A percentile compares a stretch with the other conserved stretches of the same genome.
Conservation (phyloP, 73 alveolate genomes). For the Paramecium biaurelia region DNA sequence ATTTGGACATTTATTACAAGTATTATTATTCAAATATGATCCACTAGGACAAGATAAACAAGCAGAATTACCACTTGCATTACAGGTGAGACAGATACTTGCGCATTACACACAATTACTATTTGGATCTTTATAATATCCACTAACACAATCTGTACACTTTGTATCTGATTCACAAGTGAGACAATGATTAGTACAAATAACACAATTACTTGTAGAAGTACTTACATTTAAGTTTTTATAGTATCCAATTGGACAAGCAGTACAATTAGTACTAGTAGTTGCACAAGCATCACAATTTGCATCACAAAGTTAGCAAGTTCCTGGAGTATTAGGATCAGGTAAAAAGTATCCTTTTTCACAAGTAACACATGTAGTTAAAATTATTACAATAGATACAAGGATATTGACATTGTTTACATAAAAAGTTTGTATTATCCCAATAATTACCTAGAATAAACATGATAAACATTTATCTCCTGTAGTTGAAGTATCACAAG, state of each 20-base stretch:
- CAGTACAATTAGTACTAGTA: slow-evolving; percentile 1
- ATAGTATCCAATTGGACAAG: not conserved
- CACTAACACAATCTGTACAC: not conserved
- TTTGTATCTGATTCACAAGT: not conserved
- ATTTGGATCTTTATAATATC: not conserved
- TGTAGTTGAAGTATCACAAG: not conserved
- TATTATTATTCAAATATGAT: not conserved
- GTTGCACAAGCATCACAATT: slow-evolving; percentile 1
- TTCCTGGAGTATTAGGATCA: not conserved
- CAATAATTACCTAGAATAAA: not conserved
- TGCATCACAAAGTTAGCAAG: slow-evolving; percentile 11
- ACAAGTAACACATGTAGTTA: not conserved
- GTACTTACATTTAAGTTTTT: not conserved
- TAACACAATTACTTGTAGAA: not conserved
- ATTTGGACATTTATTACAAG: not conserved
- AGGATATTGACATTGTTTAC: not conserved
- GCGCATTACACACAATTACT: not conserved
- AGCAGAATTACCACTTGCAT: not conserved
- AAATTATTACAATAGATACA: not conserved
- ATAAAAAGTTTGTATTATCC: not conserved
- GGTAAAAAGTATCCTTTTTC: not conserved
- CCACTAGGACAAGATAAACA: not conserved
- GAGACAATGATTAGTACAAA: not conserved
- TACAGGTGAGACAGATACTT: not conserved
- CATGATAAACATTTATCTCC: not conserved